A percentile compares a stretch with the other conserved stretches of the same genome.
phyloP scores from a whole-genome alignment of 2,329 filamentous ascomycete species.

The Aspergillus puulaauensis region DNA sequence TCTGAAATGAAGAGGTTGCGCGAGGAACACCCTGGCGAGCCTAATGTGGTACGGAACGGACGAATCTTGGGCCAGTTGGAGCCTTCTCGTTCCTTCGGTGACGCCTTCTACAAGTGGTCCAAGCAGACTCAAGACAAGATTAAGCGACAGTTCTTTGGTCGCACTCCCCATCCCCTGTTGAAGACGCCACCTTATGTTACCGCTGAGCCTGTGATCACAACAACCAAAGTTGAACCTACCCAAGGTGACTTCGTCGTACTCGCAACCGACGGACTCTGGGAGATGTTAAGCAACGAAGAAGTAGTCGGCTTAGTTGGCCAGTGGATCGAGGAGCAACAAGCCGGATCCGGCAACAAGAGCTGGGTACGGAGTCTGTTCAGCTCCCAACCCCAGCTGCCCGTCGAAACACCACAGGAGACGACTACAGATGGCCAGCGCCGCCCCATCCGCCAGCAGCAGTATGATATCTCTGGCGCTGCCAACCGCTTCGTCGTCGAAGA shows the following conservation, averaged over 20 bases:
- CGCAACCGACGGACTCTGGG: constrained; percentile 96
- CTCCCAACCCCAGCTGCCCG: constrained; percentile 63
- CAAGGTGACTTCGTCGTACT: constrained; percentile 94
- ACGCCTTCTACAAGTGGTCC: constrained; percentile 96
- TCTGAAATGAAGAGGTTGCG: constrained; percentile 81
- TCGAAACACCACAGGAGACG: constrained; percentile 62
- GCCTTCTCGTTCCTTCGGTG: constrained; percentile 90
- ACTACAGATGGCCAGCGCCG: constrained; percentile 67
- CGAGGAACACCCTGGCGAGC: constrained; percentile 83
- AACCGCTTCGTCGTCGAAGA: constrained; percentile 92
- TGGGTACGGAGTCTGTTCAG: constrained; percentile 73
- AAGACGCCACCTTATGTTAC: constrained; percentile 97
- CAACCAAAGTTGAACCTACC: constrained; percentile 83
- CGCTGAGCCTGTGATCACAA: constrained; percentile 90
- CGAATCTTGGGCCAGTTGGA: constrained; percentile 90
- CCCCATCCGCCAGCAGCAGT: constrained; percentile 86
- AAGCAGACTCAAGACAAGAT: constrained; percentile 79
- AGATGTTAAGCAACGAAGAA: constrained; percentile 98
- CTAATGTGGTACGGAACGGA: constrained; percentile 81
- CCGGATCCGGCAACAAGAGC: constrained; percentile 49
- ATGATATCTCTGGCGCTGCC: constrained; percentile 69
- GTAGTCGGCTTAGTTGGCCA: constrained; percentile 94
- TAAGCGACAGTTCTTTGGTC: constrained; percentile 82
- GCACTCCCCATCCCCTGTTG: constrained; percentile 71
- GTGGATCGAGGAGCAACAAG: constrained; percentile 80